Percentiles rank a stretch among this genome's conserved stretches.
These are phyloP conservation scores for Tuber borchii DNA, from an alignment of 495 filamentous ascomycete genomes.

Conservation along the genomic window DNA sequence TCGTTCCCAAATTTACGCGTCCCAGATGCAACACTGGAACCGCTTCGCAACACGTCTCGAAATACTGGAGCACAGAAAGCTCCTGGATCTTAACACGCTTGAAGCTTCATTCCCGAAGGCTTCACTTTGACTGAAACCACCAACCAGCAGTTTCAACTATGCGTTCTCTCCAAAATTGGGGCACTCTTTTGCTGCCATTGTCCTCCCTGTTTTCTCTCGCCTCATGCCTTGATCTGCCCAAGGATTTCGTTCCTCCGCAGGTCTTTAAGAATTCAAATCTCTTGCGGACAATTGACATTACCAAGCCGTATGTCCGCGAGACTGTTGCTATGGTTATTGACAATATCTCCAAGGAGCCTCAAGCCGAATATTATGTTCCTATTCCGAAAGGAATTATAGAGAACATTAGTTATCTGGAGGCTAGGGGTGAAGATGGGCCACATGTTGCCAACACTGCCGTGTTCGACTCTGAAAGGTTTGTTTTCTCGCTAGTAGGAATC, in stretches of 20 bases:
- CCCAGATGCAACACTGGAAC: neutral
- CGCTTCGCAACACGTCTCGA: slow-evolving; percentile 1
- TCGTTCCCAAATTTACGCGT: neutral
- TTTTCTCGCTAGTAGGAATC: neutral
- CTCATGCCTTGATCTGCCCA: slow-evolving; percentile 49
- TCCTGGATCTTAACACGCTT: neutral
- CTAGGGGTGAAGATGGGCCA: slow-evolving; percentile 59
- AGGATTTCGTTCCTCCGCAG: slow-evolving; percentile 75
- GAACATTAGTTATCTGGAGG: slow-evolving; percentile 78
- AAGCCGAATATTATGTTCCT: slow-evolving; percentile 81
- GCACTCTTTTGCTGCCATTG: slow-evolving; percentile 25
- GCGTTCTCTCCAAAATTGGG: slow-evolving; percentile 32
- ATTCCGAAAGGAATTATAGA: slow-evolving; percentile 68
- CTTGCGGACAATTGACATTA: slow-evolving; percentile 80
- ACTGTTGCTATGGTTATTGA: slow-evolving; percentile 89
- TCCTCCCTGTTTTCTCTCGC: slow-evolving; percentile 17
- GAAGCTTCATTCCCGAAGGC: neutral
- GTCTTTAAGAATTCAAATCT: slow-evolving; percentile 89
- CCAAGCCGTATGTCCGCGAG: slow-evolving; percentile 84
- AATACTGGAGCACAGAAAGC: neutral
- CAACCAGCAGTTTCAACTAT: slow-evolving; percentile 9
- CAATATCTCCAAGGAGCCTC: slow-evolving; percentile 66
- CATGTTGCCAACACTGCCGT: slow-evolving; percentile 56
- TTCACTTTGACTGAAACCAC: neutral
- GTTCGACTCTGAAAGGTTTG: slow-evolving; percentile 58